phyloP scores from a whole-genome alignment of 306 rosid genomes.

The Quercus parvula region DNA sequence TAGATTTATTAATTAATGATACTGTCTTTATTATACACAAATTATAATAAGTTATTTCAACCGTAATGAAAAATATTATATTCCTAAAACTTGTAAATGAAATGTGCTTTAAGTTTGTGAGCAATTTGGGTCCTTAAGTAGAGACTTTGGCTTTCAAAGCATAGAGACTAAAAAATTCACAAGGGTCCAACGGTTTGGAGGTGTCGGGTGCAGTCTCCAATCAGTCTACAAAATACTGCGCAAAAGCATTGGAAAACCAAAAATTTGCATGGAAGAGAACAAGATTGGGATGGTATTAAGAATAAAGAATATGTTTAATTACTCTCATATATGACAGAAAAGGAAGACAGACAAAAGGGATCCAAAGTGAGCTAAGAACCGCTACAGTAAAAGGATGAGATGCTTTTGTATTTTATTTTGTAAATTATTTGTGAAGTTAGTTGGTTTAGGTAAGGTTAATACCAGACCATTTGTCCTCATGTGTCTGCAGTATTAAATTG shows the following conservation, averaged over 20 bases:
- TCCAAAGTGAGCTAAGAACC: slow-evolving; percentile 52
- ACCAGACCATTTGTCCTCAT: slow-evolving; percentile 48
- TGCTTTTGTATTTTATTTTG: slow-evolving; percentile 18
- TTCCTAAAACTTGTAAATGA: no score
- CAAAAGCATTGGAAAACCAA: slow-evolving; percentile 40
- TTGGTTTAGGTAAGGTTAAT: slow-evolving; percentile 57
- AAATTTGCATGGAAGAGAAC: slow-evolving; percentile 22
- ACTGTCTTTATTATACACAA: no score
- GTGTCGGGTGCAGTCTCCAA: slow-evolving; percentile 23
- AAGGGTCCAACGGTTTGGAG: slow-evolving; percentile 1
- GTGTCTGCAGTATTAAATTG: slow-evolving; percentile 21
- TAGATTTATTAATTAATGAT: no score
- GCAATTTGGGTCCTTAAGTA: no score
- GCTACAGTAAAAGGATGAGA: slow-evolving; percentile 38
- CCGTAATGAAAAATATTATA: no score
- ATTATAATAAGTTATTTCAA: no score
- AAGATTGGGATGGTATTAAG: slow-evolving; percentile 8
- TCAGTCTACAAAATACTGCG: slow-evolving; percentile 23
- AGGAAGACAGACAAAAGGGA: slow-evolving; percentile 49
- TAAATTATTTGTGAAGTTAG: slow-evolving; percentile 31
- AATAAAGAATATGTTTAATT: background rate
- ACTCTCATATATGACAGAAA: slow-evolving; percentile 13
- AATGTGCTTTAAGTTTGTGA: no score
- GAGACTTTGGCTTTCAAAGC: background rate
- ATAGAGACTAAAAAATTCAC: background rate